A percentile compares a stretch with the other conserved stretches of the same genome.
Evolutionary conservation across 2,329 filamentous ascomycete species (phyloP).

Genomic region (Stachybotrys chlorohalonatus): DNA sequence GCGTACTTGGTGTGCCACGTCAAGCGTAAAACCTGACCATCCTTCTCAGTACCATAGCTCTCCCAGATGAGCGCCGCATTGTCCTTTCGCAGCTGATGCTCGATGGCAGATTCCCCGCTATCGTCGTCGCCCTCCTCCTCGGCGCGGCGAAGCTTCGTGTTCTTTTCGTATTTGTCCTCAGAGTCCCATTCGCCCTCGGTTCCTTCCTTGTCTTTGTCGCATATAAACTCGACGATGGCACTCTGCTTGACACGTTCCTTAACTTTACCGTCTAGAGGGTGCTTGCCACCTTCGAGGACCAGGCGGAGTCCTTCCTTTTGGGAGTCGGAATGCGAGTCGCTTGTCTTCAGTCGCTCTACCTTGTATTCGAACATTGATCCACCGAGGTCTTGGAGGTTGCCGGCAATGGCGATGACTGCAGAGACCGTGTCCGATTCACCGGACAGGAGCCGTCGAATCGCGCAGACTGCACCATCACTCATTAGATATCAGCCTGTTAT

Average conservation of each 20-base stretch:
- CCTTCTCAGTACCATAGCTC: conserved; percentile 55
- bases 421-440: conserved; percentile 39
- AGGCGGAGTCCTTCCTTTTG: conserved; percentile 64
- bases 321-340: conserved; percentile 53
- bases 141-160: conserved; percentile 12
- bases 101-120: conserved; percentile 29
- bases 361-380: conserved; percentile 55
- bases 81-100: conserved; percentile 44
- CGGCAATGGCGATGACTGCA: conserved; percentile 64
- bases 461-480: conserved; percentile 53
- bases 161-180: conserved; percentile 43
- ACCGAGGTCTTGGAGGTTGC: conserved; percentile 52
- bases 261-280: conserved; percentile 38
- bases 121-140: conserved; percentile 18
- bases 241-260: conserved; percentile 52
- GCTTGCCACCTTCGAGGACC: conserved; percentile 53
- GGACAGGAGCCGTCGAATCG: conserved; percentile 51
- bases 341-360: conserved; percentile 55
- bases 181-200: conserved; percentile 59
- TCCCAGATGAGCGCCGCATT: conserved; percentile 64
- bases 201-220: conserved; percentile 63
- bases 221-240: conserved; percentile 79
- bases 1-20: conserved; percentile 85
- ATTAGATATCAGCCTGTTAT: background rate
- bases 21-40: conserved; percentile 57